Evolutionary conservation across 208 protist genomes (phyloP).

Genomic region (Wallacemonas sp.): DNA sequence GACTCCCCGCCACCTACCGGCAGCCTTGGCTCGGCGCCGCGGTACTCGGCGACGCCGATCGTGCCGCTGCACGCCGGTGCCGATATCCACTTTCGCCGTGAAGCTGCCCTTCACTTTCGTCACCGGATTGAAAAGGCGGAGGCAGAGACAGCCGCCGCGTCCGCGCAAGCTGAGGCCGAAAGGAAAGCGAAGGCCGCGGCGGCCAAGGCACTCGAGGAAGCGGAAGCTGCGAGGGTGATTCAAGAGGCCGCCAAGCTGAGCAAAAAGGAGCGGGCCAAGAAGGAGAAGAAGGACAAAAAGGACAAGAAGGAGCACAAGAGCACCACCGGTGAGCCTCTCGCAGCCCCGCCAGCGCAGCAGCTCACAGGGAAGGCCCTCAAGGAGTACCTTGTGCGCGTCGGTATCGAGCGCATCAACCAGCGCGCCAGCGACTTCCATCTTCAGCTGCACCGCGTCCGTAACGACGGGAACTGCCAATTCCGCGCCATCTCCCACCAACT

Average conservation of each 20-base stretch:
- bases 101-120: conserved; percentile 20
- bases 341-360: conserved; percentile 9
- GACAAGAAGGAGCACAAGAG: conserved; percentile 17
- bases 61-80: conserved; percentile 37
- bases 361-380: conserved; percentile 20
- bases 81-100: not conserved
- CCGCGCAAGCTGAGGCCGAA: conserved; percentile 19
- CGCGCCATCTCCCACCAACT: conserved; percentile 86
- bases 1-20: not conserved
- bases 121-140: conserved; percentile 13
- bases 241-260: conserved; percentile 1
- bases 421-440: conserved; percentile 66
- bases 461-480: conserved; percentile 92
- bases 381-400: conserved; percentile 70
- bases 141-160: conserved; percentile 3
- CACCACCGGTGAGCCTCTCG: not conserved
- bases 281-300: conserved; percentile 26
- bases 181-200: conserved; percentile 4
- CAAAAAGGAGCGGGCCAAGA: conserved; percentile 16
- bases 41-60: conserved; percentile 47
- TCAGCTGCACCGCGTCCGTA: conserved; percentile 49
- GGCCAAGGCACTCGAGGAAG: conserved; percentile 6
- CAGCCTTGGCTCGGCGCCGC: not conserved
- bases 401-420: conserved; percentile 48
- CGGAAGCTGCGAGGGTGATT: too few relatives aligned